Percentiles rank a stretch among this genome's conserved stretches.
phyloP scores from a whole-genome alignment of 306 rosid genomes.

The Ammopiptanthus mongolicus region DNA sequence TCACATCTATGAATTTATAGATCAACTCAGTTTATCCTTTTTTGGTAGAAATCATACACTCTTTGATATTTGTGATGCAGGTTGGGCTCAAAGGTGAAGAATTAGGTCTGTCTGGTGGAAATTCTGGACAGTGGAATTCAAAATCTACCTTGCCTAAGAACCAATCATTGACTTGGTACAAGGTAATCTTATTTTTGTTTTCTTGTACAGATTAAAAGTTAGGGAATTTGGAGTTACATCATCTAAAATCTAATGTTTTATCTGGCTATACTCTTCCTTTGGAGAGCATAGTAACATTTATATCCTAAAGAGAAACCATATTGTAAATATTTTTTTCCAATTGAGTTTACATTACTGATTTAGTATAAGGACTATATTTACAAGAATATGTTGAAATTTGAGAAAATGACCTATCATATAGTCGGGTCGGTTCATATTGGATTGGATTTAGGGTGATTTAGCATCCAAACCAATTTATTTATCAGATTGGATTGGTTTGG shows the following conservation, averaged over 20 bases:
- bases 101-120: conserved; percentile 53
- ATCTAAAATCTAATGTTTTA: not conserved
- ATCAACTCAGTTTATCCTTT: not conserved
- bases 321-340: not conserved
- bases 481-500: too few relatives aligned
- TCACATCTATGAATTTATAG: not conserved
- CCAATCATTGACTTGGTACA: conserved; percentile 89
- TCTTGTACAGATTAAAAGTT: not conserved
- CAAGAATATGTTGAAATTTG: too few relatives aligned
- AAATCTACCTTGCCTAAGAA: conserved; percentile 63
- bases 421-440: too few relatives aligned
- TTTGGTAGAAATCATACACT: not conserved
- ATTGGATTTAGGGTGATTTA: too few relatives aligned
- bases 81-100: conserved; percentile 91
- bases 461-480: too few relatives aligned
- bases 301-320: not conserved
- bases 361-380: too few relatives aligned
- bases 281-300: not conserved
- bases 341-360: not conserved
- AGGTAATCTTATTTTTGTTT: conserved; percentile 45
- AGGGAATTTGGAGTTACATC: not conserved
- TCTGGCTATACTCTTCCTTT: not conserved
- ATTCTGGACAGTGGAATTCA: conserved; percentile 62
- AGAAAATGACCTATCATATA: too few relatives aligned
- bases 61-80: conserved; percentile 37